Evolutionary conservation across 106 monocot genomes (phyloP).

Genomic region (Acanthochlamys bracteata): DNA sequence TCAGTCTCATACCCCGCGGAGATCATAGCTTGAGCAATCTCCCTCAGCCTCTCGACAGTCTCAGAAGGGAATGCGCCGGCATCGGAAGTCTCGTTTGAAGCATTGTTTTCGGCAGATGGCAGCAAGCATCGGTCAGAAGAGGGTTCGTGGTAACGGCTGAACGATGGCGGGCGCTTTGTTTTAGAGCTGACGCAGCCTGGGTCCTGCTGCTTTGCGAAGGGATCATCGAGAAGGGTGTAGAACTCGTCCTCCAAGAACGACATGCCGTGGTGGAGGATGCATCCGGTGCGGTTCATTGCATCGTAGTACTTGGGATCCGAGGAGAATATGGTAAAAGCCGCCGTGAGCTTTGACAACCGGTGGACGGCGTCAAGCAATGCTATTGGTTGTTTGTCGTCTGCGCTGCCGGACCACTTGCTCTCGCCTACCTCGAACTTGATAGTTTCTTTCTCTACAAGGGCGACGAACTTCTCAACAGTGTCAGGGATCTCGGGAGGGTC

Average conservation of each 20-base stretch:
- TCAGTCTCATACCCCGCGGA: conserved; percentile 42
- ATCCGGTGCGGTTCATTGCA: conserved; percentile 12
- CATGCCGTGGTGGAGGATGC: conserved; percentile 49
- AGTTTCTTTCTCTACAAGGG: conserved; percentile 23
- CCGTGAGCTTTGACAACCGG: conserved; percentile 17
- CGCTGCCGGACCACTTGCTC: conserved; percentile 4
- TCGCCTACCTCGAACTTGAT: conserved; percentile 11
- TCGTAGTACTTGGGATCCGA: conserved; percentile 4
- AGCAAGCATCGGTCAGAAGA: not conserved
- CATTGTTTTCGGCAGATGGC: not conserved
- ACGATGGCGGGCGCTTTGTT: conserved; percentile 12
- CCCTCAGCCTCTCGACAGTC: conserved; percentile 10
- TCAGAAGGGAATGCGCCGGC: conserved; percentile 17
- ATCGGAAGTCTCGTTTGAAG: not conserved
- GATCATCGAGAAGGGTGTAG: conserved; percentile 36
- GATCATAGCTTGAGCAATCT: conserved; percentile 37
- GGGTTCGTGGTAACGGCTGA: not conserved
- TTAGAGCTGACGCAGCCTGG: not conserved
- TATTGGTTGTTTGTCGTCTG: conserved; percentile 1
- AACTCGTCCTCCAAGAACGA: conserved; percentile 73
- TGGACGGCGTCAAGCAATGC: conserved; percentile 32
- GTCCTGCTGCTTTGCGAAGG: not conserved
- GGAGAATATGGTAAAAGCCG: conserved; percentile 3
- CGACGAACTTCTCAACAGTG: conserved; percentile 18
- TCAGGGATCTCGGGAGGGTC: conserved; percentile 23